Conservation (phyloP, 495 filamentous ascomycete species). For the Penicillium mononematosum region DNA sequence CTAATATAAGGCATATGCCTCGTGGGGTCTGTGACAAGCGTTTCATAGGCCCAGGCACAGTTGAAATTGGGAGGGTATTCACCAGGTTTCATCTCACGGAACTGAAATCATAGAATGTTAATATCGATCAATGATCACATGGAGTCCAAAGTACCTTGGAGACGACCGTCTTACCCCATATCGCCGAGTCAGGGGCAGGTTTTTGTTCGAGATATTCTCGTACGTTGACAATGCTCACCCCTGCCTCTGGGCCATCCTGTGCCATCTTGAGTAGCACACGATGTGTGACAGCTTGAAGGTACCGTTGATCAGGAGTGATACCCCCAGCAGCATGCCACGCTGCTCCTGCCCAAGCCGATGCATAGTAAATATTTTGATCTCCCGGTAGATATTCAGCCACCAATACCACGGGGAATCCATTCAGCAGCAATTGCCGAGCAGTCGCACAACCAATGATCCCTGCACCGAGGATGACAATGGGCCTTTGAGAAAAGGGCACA, state of each 20-base stretch:
- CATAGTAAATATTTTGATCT: conserved; percentile 43
- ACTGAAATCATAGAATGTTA: conserved; percentile 22
- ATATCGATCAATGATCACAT: neutral
- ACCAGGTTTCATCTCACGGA: conserved; percentile 32
- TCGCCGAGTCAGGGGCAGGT: conserved; percentile 35
- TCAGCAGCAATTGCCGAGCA: conserved; percentile 37
- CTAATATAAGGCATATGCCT: conserved; percentile 43
- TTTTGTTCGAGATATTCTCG: conserved; percentile 41
- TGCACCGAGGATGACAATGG: conserved; percentile 42
- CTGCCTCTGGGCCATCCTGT: conserved; percentile 34
- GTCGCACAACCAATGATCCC: conserved; percentile 47
- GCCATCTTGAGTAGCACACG: conserved; percentile 43
- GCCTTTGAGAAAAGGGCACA: conserved; percentile 39
- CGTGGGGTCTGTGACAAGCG: conserved; percentile 43
- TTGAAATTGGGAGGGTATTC: conserved; percentile 42
- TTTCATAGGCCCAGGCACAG: conserved; percentile 42
- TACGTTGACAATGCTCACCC: conserved; percentile 39
- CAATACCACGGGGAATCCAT: conserved; percentile 40
- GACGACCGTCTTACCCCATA: conserved; percentile 42
- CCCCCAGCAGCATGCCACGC: conserved; percentile 47
- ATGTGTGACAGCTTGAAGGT: conserved; percentile 41
- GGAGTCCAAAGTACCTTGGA: conserved; percentile 31
- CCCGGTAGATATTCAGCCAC: conserved; percentile 46
- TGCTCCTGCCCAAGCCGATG: conserved; percentile 48
- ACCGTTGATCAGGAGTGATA: conserved; percentile 39